phyloP scores from a whole-genome alignment of 768 basidiomycete species.

The Tulasnella sp. region DNA sequence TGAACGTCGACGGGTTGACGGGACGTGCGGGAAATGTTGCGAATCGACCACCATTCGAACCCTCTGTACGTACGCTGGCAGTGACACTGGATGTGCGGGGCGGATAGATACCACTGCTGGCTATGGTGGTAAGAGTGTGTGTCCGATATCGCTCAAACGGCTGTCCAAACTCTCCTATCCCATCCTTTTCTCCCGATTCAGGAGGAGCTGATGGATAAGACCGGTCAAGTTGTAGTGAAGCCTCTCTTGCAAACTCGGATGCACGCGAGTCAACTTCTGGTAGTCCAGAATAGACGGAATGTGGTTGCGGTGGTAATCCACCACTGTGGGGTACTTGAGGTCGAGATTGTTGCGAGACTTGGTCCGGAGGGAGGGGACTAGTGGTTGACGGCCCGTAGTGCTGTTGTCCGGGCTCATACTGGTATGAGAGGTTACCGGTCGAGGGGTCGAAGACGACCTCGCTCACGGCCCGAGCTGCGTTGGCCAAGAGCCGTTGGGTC shows the following conservation, averaged over 20 bases:
- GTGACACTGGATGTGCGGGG: not conserved
- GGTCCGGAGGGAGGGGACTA: not conserved
- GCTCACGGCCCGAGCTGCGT: conserved; percentile 35
- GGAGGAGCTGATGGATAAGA: not conserved
- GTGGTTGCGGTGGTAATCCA: conserved; percentile 4
- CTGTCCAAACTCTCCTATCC: not conserved
- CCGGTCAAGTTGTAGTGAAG: not conserved
- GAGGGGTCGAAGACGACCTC: conserved; percentile 19
- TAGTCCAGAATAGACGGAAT: not conserved
- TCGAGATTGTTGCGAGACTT: not conserved
- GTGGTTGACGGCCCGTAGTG: not conserved
- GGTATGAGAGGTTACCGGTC: conserved; percentile 12
- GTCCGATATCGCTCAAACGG: too few species aligned
- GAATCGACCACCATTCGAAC: not conserved
- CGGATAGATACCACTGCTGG: not conserved
- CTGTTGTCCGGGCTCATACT: conserved; percentile 10
- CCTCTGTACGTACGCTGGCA: not conserved
- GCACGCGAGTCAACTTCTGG: not conserved
- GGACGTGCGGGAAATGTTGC: conserved; percentile 2
- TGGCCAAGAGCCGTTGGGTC: conserved; percentile 47
- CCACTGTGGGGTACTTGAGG: not conserved
- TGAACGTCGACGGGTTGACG: not conserved
- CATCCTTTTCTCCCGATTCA: not conserved
- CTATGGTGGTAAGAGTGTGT: too few species aligned
- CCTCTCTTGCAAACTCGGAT: not conserved